These are phyloP conservation scores for Nakazawaea ishiwadae DNA, from an alignment of 805 yeast species.

Conservation along the genomic window DNA sequence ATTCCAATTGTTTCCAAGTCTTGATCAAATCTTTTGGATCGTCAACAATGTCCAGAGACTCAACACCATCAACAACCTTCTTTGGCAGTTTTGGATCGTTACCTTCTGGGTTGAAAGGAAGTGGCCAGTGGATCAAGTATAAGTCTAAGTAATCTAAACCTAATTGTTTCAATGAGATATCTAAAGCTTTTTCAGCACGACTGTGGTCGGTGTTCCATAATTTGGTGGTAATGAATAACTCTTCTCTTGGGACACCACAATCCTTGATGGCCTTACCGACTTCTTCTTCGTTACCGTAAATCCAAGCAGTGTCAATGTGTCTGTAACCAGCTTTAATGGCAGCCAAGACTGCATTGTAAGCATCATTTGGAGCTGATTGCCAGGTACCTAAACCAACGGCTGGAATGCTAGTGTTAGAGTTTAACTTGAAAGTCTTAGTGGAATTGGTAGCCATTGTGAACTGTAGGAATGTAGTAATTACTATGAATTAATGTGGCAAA, in stretches of 20 bases:
- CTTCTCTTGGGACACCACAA: constrained; percentile 58
- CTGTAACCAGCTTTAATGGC: constrained; percentile 68
- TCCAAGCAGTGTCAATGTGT: constrained; percentile 76
- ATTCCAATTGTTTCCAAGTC: constrained; percentile 63
- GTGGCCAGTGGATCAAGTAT: constrained; percentile 83
- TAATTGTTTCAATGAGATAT: constrained; percentile 54
- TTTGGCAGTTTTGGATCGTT: constrained; percentile 25
- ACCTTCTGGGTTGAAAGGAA: constrained; percentile 38
- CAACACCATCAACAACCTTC: constrained; percentile 22
- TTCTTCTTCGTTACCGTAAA: constrained; percentile 60
- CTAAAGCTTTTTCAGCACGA: constrained; percentile 47
- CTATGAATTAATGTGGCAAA: neutral
- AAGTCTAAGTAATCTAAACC: constrained; percentile 75
- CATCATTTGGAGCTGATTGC: constrained; percentile 44
- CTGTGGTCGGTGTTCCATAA: constrained; percentile 54
- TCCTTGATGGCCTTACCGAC: constrained; percentile 56
- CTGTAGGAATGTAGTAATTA: neutral
- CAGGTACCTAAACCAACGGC: constrained; percentile 74
- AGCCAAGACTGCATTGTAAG: constrained; percentile 43
- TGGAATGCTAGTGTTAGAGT: constrained; percentile 59
- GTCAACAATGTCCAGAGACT: constrained; percentile 24
- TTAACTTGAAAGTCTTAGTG: constrained; percentile 30
- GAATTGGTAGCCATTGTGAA: constrained; percentile 2
- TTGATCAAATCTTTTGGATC: constrained; percentile 37
- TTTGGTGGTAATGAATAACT: constrained; percentile 69